Base-by-base conservation (phyloP, 768 basidiomycete species). In the Albatrellus ellisii region DNA sequence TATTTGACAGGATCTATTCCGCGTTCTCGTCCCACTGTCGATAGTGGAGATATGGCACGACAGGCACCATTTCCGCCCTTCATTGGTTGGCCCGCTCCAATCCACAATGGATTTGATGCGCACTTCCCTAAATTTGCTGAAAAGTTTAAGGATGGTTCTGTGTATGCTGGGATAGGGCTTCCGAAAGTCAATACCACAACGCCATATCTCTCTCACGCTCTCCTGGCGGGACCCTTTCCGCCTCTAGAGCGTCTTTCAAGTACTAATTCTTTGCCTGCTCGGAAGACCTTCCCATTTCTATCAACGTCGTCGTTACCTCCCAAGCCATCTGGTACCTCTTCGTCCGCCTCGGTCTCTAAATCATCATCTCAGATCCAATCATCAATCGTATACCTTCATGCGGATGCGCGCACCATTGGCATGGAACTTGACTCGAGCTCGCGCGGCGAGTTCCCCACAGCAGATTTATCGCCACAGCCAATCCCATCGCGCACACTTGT, bases 401-500 rank as follows among this genome's bases (percentile, higher is more conserved):
- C 47, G 15, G n/a, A 18, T 20, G 7, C 27, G 11, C 25, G 38
- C 17, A 17, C 22, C 21, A 39, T 50, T 22, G 49, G 49, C 7
- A 48, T 50, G 43, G 25, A 9, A 8, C 8, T 21, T 5, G 43
- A 44, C 24, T 21, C 15, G 11, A 40, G 36, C 14, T 15, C 11
- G 6, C 49, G 47, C 1, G 49, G 49, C 27, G 29, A 15, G n/a
- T 48, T 50, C 12, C 22, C 41, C 31, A 44, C 39, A 36, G 26
- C 24, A 3, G 21, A 42, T 12, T 20, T 39, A n/a, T 26, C 48
- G 11, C 46, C 48, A 4, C 40, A 39, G 26, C 72, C 73, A 31
- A 67, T 68, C 47, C 68, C 68, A 4, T 58, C 66, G 2, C 62
- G 70, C 11, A 72, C 74, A 1, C 56, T 78, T 22, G 70, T 78